Evolutionary conservation across 169 alveolate genomes (phyloP).

Genomic region (Plasmodium berghei): DNA sequence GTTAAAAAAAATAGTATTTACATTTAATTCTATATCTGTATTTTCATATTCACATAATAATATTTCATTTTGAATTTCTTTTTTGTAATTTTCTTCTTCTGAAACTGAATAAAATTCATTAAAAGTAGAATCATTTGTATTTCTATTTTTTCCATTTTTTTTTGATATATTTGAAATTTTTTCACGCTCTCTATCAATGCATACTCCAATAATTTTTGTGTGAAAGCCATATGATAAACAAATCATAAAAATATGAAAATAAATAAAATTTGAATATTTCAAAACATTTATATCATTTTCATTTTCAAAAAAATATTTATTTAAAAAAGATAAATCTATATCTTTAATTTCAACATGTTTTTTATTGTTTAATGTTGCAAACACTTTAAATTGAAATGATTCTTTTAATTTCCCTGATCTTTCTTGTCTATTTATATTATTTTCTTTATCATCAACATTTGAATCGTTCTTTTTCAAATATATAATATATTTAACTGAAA

Average conservation of each 20-base stretch:
- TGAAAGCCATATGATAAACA: conserved; percentile 54
- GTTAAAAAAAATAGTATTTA: conserved; percentile 29
- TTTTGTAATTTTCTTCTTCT: neutral
- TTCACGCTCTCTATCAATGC: conserved; percentile 11
- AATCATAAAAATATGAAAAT: conserved; percentile 64
- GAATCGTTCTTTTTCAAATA: conserved; percentile 29
- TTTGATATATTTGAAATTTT: neutral
- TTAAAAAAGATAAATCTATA: conserved; percentile 43
- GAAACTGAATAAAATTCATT: neutral
- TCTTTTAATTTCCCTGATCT: neutral
- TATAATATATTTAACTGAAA: conserved; percentile 63
- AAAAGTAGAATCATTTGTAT: neutral
- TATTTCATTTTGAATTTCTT: conserved; percentile 19
- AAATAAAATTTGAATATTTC: conserved; percentile 61
- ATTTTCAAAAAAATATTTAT: conserved; percentile 58
- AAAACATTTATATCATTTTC: conserved; percentile 70
- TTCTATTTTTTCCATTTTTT: neutral
- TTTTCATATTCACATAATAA: conserved; percentile 61
- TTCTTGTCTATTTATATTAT: neutral
- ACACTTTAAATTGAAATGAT: conserved; percentile 36
- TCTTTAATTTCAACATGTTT: conserved; percentile 51
- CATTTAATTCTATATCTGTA: conserved; percentile 28
- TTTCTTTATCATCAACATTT: neutral
- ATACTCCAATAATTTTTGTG: conserved; percentile 68
- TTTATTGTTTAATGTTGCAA: conserved; percentile 30